Percentiles rank a stretch among this genome's conserved stretches.
Evolutionary conservation across 2,329 filamentous ascomycete species (phyloP).

Genomic region (Monosporascus sp.): DNA sequence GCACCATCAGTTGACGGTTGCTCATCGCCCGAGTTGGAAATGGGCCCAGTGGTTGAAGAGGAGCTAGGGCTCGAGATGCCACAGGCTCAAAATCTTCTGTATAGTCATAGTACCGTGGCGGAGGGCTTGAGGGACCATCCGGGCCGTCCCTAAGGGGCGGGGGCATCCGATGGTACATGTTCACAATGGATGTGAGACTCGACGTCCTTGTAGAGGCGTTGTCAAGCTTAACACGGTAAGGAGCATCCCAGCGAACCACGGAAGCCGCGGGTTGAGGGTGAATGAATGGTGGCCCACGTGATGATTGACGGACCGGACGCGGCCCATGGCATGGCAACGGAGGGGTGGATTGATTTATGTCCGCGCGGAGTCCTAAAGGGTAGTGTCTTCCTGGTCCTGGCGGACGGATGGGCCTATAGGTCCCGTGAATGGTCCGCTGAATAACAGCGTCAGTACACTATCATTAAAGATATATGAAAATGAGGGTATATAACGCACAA

Average conservation of each 20-base stretch:
- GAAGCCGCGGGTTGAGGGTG: constrained; percentile 33
- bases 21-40: constrained; percentile 13
- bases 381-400: constrained; percentile 31
- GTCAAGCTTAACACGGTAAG: constrained; percentile 27
- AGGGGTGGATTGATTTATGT: constrained; percentile 35
- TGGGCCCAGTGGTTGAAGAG: constrained; percentile 15
- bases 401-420: constrained; percentile 34
- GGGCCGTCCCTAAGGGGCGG: constrained; percentile 19
- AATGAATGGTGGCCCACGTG: constrained; percentile 13
- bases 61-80: constrained; percentile 9
- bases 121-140: constrained; percentile 16
- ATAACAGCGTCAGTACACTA: background rate
- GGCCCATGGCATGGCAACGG: constrained; percentile 28
- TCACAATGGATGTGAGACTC: constrained; percentile 46
- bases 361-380: constrained; percentile 34
- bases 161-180: constrained; percentile 37
- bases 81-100: constrained; percentile 43
- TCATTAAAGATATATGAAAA: background rate
- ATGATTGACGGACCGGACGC: constrained; percentile 14
- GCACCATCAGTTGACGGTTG: constrained; percentile 13
- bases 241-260: constrained; percentile 23
- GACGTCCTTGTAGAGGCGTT: constrained; percentile 36
- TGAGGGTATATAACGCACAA: constrained; percentile 30
- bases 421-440: constrained; percentile 41
- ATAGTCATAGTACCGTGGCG: constrained; percentile 47